Conservation (phyloP, 441 rosid genomes). For the Gossypium lobatum region DNA sequence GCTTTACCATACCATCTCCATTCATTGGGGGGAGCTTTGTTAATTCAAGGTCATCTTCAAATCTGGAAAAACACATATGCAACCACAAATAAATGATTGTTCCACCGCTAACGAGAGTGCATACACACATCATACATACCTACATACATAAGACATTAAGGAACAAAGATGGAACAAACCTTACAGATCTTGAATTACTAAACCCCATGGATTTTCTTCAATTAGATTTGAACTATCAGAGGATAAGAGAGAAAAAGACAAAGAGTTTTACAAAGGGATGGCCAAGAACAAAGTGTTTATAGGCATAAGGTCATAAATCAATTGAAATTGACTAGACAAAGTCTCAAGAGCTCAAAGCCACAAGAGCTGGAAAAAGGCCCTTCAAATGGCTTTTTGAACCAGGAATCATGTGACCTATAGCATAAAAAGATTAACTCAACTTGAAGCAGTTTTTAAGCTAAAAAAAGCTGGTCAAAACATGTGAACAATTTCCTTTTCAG, state of each 20-base stretch:
- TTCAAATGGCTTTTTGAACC: slow-evolving; percentile 20
- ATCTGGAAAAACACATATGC: slow-evolving; percentile 29
- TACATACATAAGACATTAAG: neutral
- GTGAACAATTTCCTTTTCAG: slow-evolving; percentile 22
- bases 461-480: slow-evolving; percentile 29
- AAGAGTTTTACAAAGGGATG: neutral
- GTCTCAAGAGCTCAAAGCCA: slow-evolving; percentile 22
- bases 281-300: neutral
- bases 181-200: slow-evolving; percentile 61
- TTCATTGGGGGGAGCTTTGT: slow-evolving; percentile 32
- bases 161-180: slow-evolving; percentile 32
- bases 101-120: neutral
- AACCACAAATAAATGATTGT: neutral
- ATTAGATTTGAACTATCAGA: slow-evolving; percentile 18
- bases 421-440: slow-evolving; percentile 18
- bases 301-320: slow-evolving; percentile 10
- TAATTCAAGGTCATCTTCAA: slow-evolving; percentile 49
- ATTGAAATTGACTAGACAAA: slow-evolving; percentile 24
- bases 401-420: slow-evolving; percentile 39
- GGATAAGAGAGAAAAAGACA: neutral
- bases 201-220: slow-evolving; percentile 33
- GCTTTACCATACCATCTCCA: slow-evolving; percentile 37
- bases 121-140: no score
- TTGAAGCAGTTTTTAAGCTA: slow-evolving; percentile 23
- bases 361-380: slow-evolving; percentile 16